These are phyloP conservation scores for Candida koratica DNA, from an alignment of 805 yeast genomes.

Conservation along the genomic window DNA sequence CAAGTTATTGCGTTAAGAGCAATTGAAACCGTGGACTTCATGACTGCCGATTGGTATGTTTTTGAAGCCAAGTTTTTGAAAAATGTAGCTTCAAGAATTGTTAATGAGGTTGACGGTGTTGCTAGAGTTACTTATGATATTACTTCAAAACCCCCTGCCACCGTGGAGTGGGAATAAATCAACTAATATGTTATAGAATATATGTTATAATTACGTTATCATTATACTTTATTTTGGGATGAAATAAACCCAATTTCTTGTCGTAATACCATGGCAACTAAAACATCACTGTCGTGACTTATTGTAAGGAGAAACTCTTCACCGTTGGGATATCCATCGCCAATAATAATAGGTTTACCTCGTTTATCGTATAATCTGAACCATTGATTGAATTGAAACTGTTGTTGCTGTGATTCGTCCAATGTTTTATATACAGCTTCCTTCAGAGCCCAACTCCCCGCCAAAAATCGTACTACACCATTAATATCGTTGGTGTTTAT, in stretches of 20 bases:
- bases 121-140: constrained; percentile 98
- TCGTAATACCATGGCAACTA: constrained; percentile 55
- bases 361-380: constrained; percentile 36
- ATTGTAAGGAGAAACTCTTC: constrained; percentile 54
- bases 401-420: constrained; percentile 43
- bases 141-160: constrained; percentile 99
- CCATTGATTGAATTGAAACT: constrained; percentile 60
- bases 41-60: constrained; percentile 99
- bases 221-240: too few species aligned
- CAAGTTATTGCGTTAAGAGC: constrained; percentile 99
- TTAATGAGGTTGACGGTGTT: constrained; percentile 97
- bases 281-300: constrained; percentile 62
- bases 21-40: constrained; percentile 94
- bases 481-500: constrained; percentile 16
- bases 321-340: constrained; percentile 24
- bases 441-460: constrained; percentile 68
- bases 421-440: constrained; percentile 70
- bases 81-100: constrained; percentile 91
- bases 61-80: constrained; percentile 91
- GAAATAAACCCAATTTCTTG: constrained; percentile 23
- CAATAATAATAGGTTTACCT: constrained; percentile 45
- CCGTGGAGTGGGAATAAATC: constrained; percentile 97
- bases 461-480: constrained; percentile 34
- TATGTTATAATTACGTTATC: too few species aligned
- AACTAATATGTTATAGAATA: constrained; percentile 1